phyloP scores from a whole-genome alignment of 1,284 basidiomycete species.

The Apiotrichum veenhuisii region DNA sequence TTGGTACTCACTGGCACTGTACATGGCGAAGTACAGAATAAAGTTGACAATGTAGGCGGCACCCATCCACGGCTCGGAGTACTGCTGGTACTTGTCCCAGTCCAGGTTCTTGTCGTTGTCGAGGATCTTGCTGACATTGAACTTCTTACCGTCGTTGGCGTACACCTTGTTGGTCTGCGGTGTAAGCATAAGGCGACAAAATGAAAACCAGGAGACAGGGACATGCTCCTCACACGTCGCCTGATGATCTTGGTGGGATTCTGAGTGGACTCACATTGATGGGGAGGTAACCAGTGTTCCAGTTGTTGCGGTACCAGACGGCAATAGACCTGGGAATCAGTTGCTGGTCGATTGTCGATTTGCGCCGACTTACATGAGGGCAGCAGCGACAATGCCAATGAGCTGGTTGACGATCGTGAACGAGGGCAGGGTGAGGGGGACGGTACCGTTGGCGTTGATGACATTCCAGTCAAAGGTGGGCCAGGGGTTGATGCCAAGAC shows the following conservation, averaged over 20 bases:
- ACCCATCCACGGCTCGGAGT: constrained; percentile 36
- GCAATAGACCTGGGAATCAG: constrained; percentile 11
- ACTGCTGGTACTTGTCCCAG: constrained; percentile 31
- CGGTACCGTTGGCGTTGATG: neutral
- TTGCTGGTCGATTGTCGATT: neutral
- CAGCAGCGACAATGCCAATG: constrained; percentile 22
- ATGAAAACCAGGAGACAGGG: too few species aligned
- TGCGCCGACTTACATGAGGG: neutral
- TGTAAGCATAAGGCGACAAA: too few species aligned
- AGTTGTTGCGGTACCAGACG: constrained; percentile 28
- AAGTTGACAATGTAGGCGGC: constrained; percentile 36
- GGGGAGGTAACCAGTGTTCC: constrained; percentile 37
- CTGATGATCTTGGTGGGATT: too few species aligned
- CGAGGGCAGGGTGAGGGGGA: constrained; percentile 29
- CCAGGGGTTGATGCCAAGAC: constrained; percentile 41
- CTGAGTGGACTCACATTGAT: constrained; percentile 21
- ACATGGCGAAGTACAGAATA: constrained; percentile 40
- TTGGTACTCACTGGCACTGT: constrained; percentile 28
- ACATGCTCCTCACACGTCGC: too few species aligned
- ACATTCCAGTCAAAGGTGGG: constrained; percentile 37
- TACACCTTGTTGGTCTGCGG: constrained; percentile 22
- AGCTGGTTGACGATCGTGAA: constrained; percentile 36
- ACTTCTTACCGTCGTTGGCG: constrained; percentile 29
- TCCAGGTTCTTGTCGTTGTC: constrained; percentile 31
- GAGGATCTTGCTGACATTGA: constrained; percentile 44